Evolutionary conservation across 495 filamentous ascomycete genomes (phyloP).

Genomic region (Bathelium albidoporum): DNA sequence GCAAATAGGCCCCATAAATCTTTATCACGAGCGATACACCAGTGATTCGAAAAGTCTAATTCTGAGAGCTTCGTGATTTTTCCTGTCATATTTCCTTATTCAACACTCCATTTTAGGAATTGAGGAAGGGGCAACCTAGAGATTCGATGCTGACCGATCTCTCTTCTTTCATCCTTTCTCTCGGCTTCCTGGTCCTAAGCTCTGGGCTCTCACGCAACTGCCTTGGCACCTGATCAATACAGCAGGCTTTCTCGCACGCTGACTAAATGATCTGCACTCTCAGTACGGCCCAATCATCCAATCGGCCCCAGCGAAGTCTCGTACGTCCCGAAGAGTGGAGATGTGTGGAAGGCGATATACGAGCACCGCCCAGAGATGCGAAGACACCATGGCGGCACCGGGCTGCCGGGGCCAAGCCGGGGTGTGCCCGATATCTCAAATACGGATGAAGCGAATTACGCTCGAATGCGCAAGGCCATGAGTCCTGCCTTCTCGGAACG

Average conservation of each 20-base stretch:
- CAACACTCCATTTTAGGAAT: no score
- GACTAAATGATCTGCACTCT: conserved; percentile 23
- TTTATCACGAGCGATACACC: no score
- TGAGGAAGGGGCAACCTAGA: no score
- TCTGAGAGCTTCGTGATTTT: no score
- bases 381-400: neutral
- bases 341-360: conserved; percentile 25
- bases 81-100: no score
- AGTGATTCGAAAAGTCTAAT: no score
- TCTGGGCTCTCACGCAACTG: conserved; percentile 14
- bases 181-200: conserved; percentile 22
- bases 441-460: conserved; percentile 26
- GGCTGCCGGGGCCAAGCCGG: neutral
- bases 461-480: conserved; percentile 24
- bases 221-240: conserved; percentile 12
- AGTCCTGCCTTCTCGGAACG: conserved; percentile 26
- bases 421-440: conserved; percentile 1
- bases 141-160: conserved; percentile 19
- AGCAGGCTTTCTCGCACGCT: conserved; percentile 17
- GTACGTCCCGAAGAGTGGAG: conserved; percentile 17
- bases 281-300: conserved; percentile 25
- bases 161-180: conserved; percentile 22
- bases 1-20: no score
- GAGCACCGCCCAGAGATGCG: conserved; percentile 17
- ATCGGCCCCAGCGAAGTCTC: conserved; percentile 24